Evolutionary conservation across 768 basidiomycete species (phyloP).

Genomic region (Termitomyces sp.): DNA sequence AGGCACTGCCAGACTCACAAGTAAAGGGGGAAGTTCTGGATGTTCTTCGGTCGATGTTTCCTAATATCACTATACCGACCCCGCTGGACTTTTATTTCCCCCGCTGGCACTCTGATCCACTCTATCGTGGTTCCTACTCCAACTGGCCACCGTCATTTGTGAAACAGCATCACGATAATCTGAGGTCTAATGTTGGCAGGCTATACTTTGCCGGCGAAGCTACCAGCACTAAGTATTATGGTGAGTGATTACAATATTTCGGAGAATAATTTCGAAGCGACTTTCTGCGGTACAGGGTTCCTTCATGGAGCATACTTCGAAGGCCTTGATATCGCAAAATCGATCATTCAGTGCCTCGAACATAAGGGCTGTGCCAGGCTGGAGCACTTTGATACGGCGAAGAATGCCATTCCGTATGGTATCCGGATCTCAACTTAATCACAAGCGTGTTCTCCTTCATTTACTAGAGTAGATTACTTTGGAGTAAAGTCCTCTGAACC

Average conservation of each 20-base stretch:
- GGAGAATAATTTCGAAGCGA: not conserved
- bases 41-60: constrained; percentile 60
- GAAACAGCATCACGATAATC: constrained; percentile 48
- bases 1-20: constrained; percentile 41
- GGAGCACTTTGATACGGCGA: constrained; percentile 19
- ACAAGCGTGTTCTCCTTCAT: no score
- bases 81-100: constrained; percentile 54
- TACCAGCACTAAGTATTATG: constrained; percentile 54
- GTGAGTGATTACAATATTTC: constrained; percentile 25
- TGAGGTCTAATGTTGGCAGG: constrained; percentile 48
- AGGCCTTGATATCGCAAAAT: constrained; percentile 36
- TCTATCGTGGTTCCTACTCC: constrained; percentile 59
- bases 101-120: constrained; percentile 49
- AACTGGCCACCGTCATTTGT: constrained; percentile 69
- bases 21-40: constrained; percentile 51
- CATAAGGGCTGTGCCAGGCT: constrained; percentile 15
- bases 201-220: constrained; percentile 67
- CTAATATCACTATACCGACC: constrained; percentile 46
- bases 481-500: not conserved
- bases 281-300: constrained; percentile 34
- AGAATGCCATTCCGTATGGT: constrained; percentile 24
- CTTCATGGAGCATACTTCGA: constrained; percentile 59
- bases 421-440: not conserved
- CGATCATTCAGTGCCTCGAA: constrained; percentile 40
- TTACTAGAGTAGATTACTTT: not conserved